These are phyloP conservation scores for Diaporthe citriasiana DNA, from an alignment of 2,329 filamentous ascomycete species.

Conservation along the genomic window DNA sequence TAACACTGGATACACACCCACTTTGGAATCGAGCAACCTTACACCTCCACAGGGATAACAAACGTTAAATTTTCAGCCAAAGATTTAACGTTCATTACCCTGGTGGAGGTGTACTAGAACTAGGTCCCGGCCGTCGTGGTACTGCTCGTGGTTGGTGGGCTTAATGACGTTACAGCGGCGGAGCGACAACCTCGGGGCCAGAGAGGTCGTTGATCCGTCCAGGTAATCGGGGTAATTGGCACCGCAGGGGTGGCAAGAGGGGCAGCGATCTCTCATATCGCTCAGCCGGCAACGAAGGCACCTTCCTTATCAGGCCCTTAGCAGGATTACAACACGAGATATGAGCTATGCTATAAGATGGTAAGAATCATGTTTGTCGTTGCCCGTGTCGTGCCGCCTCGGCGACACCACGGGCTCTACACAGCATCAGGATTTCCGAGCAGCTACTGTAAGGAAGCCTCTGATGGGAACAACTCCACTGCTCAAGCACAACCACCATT, in stretches of 20 bases:
- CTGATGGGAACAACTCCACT: not conserved
- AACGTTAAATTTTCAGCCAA: too few species aligned
- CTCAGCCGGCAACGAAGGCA: constrained; percentile 24
- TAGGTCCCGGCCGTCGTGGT: not conserved
- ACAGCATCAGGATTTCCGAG: not conserved
- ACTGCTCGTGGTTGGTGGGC: constrained; percentile 16
- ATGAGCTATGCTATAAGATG: constrained; percentile 11
- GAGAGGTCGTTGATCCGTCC: not conserved
- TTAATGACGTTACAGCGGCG: constrained; percentile 13
- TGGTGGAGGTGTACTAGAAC: too few species aligned
- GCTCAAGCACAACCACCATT: not conserved
- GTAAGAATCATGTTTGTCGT: not conserved
- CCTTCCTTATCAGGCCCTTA: constrained; percentile 23
- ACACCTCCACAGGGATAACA: too few species aligned
- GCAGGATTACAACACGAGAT: constrained; percentile 8
- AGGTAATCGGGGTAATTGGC: constrained; percentile 27
- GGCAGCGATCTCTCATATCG: constrained; percentile 25
- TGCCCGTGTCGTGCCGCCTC: not conserved
- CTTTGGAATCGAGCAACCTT: not conserved
- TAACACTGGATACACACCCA: not conserved
- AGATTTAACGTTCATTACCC: too few species aligned
- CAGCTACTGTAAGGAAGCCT: not conserved
- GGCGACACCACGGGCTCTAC: not conserved
- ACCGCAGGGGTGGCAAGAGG: constrained; percentile 19
- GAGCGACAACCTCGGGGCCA: not conserved